Conservation (phyloP, 257 asterid species). For the Ajuga chamaepitys region DNA sequence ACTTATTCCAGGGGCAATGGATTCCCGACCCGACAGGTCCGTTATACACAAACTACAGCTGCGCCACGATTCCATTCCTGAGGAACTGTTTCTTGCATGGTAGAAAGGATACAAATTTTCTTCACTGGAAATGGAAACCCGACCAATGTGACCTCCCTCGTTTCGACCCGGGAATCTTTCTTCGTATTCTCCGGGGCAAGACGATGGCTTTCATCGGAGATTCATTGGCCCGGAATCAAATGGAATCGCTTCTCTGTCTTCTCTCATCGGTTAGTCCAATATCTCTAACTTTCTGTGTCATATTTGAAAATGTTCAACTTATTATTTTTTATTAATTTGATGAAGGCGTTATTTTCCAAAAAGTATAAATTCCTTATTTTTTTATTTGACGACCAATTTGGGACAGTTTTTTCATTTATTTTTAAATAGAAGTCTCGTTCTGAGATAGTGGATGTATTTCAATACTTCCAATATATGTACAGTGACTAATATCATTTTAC, state of each 20-base stretch:
- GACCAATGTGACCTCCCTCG: constrained; percentile 45
- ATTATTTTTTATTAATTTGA: too few species aligned
- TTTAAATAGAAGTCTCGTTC: too few species aligned
- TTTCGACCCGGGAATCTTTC: constrained; percentile 35
- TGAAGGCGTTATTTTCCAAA: too few species aligned
- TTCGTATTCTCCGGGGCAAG: constrained; percentile 36
- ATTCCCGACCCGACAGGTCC: constrained; percentile 24
- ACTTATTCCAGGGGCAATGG: constrained; percentile 63
- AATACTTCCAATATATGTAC: too few species aligned
- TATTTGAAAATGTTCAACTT: too few species aligned
- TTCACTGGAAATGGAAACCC: constrained; percentile 83
- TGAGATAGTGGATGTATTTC: too few species aligned
- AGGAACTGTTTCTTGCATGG: constrained; percentile 60
- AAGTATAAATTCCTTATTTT: too few species aligned
- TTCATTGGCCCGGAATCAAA: constrained; percentile 60
- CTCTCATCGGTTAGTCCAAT: constrained; percentile 40
- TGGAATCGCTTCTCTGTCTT: constrained; percentile 77
- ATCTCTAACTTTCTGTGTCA: background rate
- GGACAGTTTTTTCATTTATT: too few species aligned
- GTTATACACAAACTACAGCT: constrained; percentile 46
- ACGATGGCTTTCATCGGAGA: constrained; percentile 80
- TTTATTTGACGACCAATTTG: too few species aligned
- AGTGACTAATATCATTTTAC: too few species aligned
- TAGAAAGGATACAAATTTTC: constrained; percentile 37
- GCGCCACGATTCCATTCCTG: constrained; percentile 38